These are phyloP conservation scores for Trametes cinnabarina DNA, from an alignment of 768 basidiomycete species.

Conservation along the genomic window DNA sequence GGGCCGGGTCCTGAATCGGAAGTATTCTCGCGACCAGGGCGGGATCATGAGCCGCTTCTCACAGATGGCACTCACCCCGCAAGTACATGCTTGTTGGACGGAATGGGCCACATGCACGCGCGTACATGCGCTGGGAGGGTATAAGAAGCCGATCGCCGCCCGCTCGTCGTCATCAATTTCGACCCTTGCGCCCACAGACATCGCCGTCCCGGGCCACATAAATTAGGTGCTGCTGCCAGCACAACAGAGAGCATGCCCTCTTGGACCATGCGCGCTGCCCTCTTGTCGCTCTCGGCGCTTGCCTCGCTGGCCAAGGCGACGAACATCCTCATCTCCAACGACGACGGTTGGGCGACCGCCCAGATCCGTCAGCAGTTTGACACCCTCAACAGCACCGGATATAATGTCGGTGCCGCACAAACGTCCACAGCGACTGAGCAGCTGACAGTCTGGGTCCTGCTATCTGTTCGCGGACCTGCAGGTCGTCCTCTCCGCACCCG, in stretches of 20 bases:
- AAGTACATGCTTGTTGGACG: too few relatives aligned
- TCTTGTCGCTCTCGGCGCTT: not conserved
- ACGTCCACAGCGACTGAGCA: too few relatives aligned
- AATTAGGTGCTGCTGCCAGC: too few relatives aligned
- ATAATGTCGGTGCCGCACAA: constrained; percentile 21
- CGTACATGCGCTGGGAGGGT: too few relatives aligned
- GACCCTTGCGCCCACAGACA: not conserved
- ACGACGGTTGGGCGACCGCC: constrained; percentile 35
- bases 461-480: not conserved
- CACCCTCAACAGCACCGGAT: constrained; percentile 25
- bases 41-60: not conserved
- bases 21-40: not conserved
- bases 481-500: constrained; percentile 33
- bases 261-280: not conserved
- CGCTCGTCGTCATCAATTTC: not conserved
- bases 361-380: constrained; percentile 32
- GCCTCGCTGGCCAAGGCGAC: not conserved
- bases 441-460: too few relatives aligned
- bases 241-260: not conserved
- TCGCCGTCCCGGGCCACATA: not conserved
- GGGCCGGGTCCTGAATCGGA: too few relatives aligned
- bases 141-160: not conserved
- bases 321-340: constrained; percentile 29
- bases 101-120: too few relatives aligned
- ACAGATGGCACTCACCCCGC: too few relatives aligned